These are phyloP conservation scores for Beta macrorhiza DNA, from an alignment of 179 eudicot species.

Conservation along the genomic window DNA sequence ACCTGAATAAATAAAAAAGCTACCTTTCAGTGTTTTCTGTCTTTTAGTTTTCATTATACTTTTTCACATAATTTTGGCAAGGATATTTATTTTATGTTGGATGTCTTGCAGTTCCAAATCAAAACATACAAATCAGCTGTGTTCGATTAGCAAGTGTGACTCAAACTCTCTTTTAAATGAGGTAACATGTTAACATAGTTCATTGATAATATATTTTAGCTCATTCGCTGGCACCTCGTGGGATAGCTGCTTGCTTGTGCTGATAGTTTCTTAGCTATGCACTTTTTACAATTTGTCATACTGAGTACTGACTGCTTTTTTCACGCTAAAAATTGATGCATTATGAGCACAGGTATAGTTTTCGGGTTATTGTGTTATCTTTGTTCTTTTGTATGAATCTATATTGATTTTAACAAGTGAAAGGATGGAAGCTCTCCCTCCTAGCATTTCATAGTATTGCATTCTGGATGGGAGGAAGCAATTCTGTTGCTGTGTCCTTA, in stretches of 20 bases:
- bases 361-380: neutral
- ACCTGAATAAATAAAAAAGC: neutral
- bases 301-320: neutral
- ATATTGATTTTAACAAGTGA: neutral
- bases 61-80: slow-evolving; percentile 4
- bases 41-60: neutral
- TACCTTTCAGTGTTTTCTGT: neutral
- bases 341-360: neutral
- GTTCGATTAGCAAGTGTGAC: slow-evolving; percentile 96
- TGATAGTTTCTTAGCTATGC: neutral
- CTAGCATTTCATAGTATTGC: neutral
- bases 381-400: no score
- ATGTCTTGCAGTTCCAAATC: slow-evolving; percentile 74
- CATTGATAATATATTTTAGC: neutral
- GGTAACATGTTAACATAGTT: slow-evolving; percentile 43
- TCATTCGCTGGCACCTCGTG: neutral
- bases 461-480: neutral
- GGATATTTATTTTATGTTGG: neutral
- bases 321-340: neutral
- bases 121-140: slow-evolving; percentile 81
- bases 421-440: neutral
- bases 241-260: neutral
- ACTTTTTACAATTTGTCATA: neutral
- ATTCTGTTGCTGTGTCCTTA: neutral
- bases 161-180: slow-evolving; percentile 91